phyloP scores from a whole-genome alignment of 257 asterid genomes.

The Nicotiana attenuata region DNA sequence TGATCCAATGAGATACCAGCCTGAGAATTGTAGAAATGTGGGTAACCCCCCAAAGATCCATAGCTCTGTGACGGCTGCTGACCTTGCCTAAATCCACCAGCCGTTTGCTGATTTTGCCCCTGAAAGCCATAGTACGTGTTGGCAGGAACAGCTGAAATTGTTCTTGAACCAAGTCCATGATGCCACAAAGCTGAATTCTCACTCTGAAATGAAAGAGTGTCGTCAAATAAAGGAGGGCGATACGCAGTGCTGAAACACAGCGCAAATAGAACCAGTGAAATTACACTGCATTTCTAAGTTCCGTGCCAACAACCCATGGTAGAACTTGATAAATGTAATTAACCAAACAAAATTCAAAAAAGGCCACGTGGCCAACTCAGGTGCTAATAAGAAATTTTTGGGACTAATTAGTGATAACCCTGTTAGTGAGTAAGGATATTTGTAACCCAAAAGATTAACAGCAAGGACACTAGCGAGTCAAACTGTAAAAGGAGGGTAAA shows the following conservation, averaged over 20 bases:
- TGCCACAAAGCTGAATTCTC: conserved; percentile 72
- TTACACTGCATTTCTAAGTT: neutral
- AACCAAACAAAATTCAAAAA: neutral
- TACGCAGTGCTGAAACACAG: neutral
- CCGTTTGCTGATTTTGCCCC: conserved; percentile 60
- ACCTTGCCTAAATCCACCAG: conserved; percentile 42
- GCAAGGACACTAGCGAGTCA: too few relatives aligned
- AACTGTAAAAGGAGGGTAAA: too few relatives aligned
- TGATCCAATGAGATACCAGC: conserved; percentile 53
- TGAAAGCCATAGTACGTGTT: conserved; percentile 48
- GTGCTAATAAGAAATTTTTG: too few relatives aligned
- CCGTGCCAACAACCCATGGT: neutral
- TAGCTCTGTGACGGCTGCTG: conserved; percentile 77
- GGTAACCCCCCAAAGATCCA: conserved; percentile 50
- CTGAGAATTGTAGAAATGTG: conserved; percentile 72
- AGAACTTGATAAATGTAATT: neutral
- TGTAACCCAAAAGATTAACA: too few relatives aligned
- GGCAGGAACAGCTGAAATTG: conserved; percentile 62
- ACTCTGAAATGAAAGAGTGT: conserved; percentile 32
- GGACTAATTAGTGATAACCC: too few relatives aligned
- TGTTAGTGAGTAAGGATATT: too few relatives aligned
- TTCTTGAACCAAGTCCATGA: conserved; percentile 70
- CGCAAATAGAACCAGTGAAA: neutral
- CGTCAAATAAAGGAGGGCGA: neutral
- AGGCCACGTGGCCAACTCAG: too few relatives aligned